Evolutionary conservation across 2,329 filamentous ascomycete genomes (phyloP), one percentile per base, ranked within the genome.

Genomic region (Cladophialophora psammophila): DNA sequence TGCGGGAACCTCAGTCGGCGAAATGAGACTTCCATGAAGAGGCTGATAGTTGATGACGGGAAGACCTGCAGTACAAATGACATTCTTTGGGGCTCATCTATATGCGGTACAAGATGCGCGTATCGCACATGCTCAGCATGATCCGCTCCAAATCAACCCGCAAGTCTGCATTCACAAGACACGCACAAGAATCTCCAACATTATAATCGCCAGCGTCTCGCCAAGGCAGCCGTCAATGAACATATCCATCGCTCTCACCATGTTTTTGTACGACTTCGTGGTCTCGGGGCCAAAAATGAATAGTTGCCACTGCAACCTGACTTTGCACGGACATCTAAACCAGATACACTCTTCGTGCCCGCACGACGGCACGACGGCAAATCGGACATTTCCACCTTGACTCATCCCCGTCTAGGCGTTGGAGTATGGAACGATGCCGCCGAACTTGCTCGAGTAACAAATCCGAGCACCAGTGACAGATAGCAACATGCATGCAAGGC

Each of bases 401-500:
- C 5, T 64, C 60, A 5, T 40, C 58, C 7, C 63, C 48, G 31
- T 42, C 40, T 6, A 20, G 32, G 15, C 26, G 35, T 13, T 45
- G 6, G 8, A n/a, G 55, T 9, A 48, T 15, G 9, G 31, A 7
- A 48, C 64, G 69, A 58, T 48, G 36, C 5, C 52, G 63, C 2
- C 64, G 68, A 31, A 55, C 60, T n/a, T 45, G 48, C 4, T 60
- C 48, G 2, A 62, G 68, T 15, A 69, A 42, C 34, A 73, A 26
- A 26, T 70, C 61, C 13, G 65, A 65, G 42, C 72, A 73, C 71
- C 71, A 73, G 12, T 67, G 69, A 56, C 72, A 73, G 31, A 72
- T 69, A 4, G 65, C 67, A 20, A 70, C 58, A 60, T 73, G 72
- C 69, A 71, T 71, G 59, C 72, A 73, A 13, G 72, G 72, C 53